Percentiles rank a stretch among this genome's conserved stretches.
phyloP scores from a whole-genome alignment of 805 yeast genomes.

The Starmera pachycereana region DNA sequence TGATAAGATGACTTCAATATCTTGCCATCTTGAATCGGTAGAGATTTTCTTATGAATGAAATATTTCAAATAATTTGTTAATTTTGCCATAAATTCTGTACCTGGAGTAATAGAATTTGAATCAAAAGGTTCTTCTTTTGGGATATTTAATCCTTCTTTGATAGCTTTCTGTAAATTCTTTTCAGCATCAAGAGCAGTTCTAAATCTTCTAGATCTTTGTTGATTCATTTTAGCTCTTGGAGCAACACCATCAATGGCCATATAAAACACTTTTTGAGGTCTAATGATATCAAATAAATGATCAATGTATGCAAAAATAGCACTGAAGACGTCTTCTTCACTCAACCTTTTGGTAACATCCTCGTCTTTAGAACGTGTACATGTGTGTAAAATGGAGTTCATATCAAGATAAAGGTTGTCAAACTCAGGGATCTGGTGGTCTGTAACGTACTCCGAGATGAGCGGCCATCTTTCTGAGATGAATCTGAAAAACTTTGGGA shows the following conservation, averaged over 20 bases:
- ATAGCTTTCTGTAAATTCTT: conserved; percentile 64
- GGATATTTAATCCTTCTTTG: conserved; percentile 60
- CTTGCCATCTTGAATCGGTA: conserved; percentile 80
- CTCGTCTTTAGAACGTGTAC: conserved; percentile 81
- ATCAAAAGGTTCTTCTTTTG: conserved; percentile 81
- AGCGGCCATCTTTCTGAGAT: conserved; percentile 99
- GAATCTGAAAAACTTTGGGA: conserved; percentile 93
- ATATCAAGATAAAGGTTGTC: conserved; percentile 93
- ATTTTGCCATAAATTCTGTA: conserved; percentile 88
- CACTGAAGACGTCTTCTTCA: conserved; percentile 86
- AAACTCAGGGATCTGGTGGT: conserved; percentile 79
- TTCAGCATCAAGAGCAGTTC: conserved; percentile 91
- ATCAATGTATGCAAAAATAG: conserved; percentile 91
- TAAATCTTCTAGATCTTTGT: conserved; percentile 90
- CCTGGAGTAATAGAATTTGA: conserved; percentile 94
- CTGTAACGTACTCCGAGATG: conserved; percentile 79
- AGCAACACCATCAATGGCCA: conserved; percentile 99
- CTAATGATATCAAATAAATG: conserved; percentile 81
- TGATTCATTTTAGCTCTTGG: conserved; percentile 99
- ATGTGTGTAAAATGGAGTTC: conserved; percentile 92
- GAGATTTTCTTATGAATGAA: conserved; percentile 83
- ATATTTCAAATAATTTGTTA: conserved; percentile 73
- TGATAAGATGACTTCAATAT: conserved; percentile 63
- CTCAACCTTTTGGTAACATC: conserved; percentile 55
- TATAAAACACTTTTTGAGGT: conserved; percentile 79